phyloP scores from a whole-genome alignment of 768 basidiomycete species.

The Rhodotorula diobovata region DNA sequence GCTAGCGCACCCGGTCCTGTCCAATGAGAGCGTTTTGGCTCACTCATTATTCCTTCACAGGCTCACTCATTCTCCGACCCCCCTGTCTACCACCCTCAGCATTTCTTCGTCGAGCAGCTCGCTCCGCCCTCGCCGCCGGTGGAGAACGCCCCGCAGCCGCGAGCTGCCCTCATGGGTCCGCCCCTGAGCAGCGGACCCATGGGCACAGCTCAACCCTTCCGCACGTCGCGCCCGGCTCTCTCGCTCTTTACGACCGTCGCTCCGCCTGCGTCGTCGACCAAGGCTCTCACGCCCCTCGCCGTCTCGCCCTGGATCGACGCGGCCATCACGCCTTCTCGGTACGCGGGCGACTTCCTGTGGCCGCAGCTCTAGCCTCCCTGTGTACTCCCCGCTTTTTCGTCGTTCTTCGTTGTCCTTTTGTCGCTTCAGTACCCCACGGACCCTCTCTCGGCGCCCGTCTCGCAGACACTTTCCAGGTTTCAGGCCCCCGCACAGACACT shows the following conservation, averaged over 20 bases:
- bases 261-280: neutral
- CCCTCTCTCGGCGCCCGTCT: too few species aligned
- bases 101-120: neutral
- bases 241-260: constrained; percentile 13
- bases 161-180: neutral
- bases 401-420: neutral
- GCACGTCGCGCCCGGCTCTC: constrained; percentile 7
- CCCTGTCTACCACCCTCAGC: neutral
- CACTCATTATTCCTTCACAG: neutral
- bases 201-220: neutral
- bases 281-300: neutral
- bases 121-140: neutral
- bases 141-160: neutral
- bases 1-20: neutral
- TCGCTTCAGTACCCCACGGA: neutral
- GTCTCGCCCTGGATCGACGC: constrained; percentile 25
- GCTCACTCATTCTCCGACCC: too few species aligned
- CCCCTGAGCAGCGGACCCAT: neutral
- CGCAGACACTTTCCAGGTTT: too few species aligned
- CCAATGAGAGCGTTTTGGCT: neutral
- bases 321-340: constrained; percentile 26
- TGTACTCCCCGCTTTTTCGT: too few species aligned
- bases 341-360: neutral
- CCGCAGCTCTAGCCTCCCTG: neutral
- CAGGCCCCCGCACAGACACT: too few species aligned